Evolutionary conservation across 2,329 filamentous ascomycete species (phyloP), one percentile per base, ranked within the genome.

Genomic region (Metarhizium robertsii): DNA sequence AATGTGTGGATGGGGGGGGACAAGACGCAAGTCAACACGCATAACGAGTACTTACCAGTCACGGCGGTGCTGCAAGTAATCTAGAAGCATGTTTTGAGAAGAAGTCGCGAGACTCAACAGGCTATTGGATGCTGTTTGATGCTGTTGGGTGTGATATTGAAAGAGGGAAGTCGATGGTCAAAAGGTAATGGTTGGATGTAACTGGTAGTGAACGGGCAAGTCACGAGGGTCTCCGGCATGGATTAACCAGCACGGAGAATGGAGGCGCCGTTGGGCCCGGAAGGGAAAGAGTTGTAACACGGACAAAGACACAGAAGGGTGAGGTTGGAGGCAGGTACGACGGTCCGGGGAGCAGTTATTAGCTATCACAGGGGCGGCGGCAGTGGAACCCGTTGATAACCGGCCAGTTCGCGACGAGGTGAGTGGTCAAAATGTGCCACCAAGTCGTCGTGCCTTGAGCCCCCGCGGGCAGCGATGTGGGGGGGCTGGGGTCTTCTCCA

Each of bases 41-140:
- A 48, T 36, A 25, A 7, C 7, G 25, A 30, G 42, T 29, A 60
- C 63, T 53, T 50, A 90, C 88, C 87, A 88, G 69, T 86, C 85
- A 58, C 79, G 79, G 62, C 79, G 79, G 69, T 91, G 87, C 64
- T 87, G 81, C 62, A 90, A 77, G 65, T 90, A 90, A 57, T 77
- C 73, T 45, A 77, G 68, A 58, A 76, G 72, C 36, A 68, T 71
- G 75, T 76, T 50, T 50, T 53, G 53, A 20, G 30, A 30, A 14
- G 38, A 7, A 40, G 11, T 5, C 5, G 38, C 38, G 47, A 29
- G 55, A 20, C 29, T 47, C 32, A 49, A 43, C 34, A 56, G 11
- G 38, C 2, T 14, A 52, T n/a, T 34, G 30, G 25, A 29, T 25
- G 32, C 20, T 18, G 30, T 51, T n/a, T 14, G 42, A 14, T 16